Conservation (phyloP, 1,284 basidiomycete species). For the Naganishia albida region DNA sequence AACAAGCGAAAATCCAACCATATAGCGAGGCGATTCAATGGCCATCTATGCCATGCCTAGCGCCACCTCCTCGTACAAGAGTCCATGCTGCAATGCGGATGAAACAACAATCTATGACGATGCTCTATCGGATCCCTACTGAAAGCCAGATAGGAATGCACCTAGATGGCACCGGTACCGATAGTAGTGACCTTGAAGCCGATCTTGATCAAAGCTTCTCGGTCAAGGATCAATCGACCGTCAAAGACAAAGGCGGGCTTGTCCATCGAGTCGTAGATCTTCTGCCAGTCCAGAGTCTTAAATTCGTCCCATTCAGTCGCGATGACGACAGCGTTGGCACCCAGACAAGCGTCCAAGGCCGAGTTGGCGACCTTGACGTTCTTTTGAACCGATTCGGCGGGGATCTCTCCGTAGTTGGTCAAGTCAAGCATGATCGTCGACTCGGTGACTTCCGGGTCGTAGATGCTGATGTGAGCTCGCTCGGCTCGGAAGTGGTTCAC, state of each 20-base stretch:
- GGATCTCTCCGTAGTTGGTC: constrained; percentile 56
- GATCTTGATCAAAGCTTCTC: constrained; percentile 73
- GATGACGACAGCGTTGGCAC: constrained; percentile 67
- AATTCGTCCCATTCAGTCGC: constrained; percentile 97
- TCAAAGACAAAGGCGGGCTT: constrained; percentile 97
- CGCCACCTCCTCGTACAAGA: constrained; percentile 18
- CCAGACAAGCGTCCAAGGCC: constrained; percentile 82
- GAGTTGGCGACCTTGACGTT: constrained; percentile 75
- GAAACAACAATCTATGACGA: constrained; percentile 10
- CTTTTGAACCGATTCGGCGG: constrained; percentile 67
- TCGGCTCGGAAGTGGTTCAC: constrained; percentile 92
- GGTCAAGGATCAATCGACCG: constrained; percentile 76
- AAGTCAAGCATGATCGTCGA: constrained; percentile 60
- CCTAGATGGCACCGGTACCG: constrained; percentile 46
- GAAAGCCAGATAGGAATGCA: constrained; percentile 5
- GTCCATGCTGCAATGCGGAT: constrained; percentile 27
- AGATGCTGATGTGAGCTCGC: constrained; percentile 80
- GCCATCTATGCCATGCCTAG: constrained; percentile 25
- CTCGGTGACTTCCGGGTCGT: constrained; percentile 79
- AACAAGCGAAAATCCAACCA: constrained; percentile 2
- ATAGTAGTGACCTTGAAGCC: constrained; percentile 79
- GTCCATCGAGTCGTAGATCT: constrained; percentile 83
- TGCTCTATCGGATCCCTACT: constrained; percentile 13
- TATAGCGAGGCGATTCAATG: background rate
- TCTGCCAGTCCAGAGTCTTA: constrained; percentile 82